A percentile compares a stretch with the other conserved stretches of the same genome.
These are phyloP conservation scores for Psilocybe tampanensis DNA, from an alignment of 768 basidiomycete species.

Conservation along the genomic window DNA sequence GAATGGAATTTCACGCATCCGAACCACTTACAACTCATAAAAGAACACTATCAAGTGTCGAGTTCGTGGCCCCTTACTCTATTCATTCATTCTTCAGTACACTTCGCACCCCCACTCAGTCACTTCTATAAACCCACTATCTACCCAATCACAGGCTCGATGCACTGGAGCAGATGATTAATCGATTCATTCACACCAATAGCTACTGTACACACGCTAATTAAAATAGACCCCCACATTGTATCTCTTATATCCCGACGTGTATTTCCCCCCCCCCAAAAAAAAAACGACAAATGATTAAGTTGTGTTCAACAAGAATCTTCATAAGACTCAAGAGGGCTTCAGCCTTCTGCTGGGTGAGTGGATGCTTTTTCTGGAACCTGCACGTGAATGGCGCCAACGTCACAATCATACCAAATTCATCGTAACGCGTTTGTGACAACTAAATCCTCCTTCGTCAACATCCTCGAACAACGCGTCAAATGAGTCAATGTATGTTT, in stretches of 20 bases:
- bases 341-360: too few species aligned
- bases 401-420: slow-evolving; percentile 11
- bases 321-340: too few species aligned
- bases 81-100: neutral
- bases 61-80: neutral
- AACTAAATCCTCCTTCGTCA: slow-evolving; percentile 8
- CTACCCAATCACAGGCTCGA: too few species aligned
- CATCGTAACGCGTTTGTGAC: slow-evolving; percentile 29
- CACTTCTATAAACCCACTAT: too few species aligned
- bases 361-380: neutral
- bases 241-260: too few species aligned
- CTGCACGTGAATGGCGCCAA: slow-evolving; percentile 4
- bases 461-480: slow-evolving; percentile 15
- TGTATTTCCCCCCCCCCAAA: too few species aligned
- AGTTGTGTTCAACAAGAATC: too few species aligned
- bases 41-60: neutral
- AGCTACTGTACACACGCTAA: too few species aligned
- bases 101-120: neutral
- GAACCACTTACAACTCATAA: slow-evolving; percentile 35
- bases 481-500: slow-evolving; percentile 37
- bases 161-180: too few species aligned
- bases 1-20: slow-evolving; percentile 65
- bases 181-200: too few species aligned
- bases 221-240: too few species aligned
- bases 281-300: too few species aligned